A percentile compares a stretch with the other conserved stretches of the same genome.
Evolutionary conservation across 148 eudicot genomes (phyloP).

Genomic region (Rhododendron ovatum): DNA sequence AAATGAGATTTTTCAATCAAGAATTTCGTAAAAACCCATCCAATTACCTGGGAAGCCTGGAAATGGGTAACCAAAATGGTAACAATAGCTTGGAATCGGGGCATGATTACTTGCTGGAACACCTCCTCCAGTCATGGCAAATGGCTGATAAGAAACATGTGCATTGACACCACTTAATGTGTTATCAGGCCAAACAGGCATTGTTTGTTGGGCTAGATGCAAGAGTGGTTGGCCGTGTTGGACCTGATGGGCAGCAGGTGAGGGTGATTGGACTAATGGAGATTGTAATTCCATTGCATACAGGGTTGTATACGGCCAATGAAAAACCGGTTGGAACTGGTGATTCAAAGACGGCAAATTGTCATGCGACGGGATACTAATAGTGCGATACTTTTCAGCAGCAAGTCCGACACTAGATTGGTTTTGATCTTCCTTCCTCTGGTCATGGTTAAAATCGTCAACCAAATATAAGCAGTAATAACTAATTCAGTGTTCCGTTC

Average conservation of each 20-base stretch:
- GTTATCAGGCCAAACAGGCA: conserved; percentile 12
- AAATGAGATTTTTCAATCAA: not conserved
- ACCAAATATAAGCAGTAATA: not conserved
- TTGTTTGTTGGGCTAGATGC: conserved; percentile 2
- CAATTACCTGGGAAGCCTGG: conserved; percentile 13
- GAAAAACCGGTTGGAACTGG: not conserved
- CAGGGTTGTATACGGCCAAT: conserved; percentile 6
- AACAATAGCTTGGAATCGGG: conserved; percentile 8
- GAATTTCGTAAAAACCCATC: not conserved
- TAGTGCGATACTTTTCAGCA: not conserved
- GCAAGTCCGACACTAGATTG: not conserved
- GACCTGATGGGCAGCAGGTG: conserved; percentile 7
- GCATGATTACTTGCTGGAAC: conserved; percentile 7
- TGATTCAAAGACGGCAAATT: not conserved
- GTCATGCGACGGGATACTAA: not conserved
- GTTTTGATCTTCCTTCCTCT: conserved; percentile 12
- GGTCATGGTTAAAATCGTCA: conserved; percentile 5
- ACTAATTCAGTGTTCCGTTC: too few relatives aligned
- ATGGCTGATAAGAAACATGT: conserved; percentile 1
- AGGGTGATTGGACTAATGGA: not conserved
- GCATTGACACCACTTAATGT: not conserved
- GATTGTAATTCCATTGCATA: not conserved
- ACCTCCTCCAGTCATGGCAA: not conserved
- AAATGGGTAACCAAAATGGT: conserved; percentile 14
- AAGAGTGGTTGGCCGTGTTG: conserved; percentile 3